Base-by-base conservation (phyloP, 495 filamentous ascomycete genomes). In the Talaromyces ruber region DNA sequence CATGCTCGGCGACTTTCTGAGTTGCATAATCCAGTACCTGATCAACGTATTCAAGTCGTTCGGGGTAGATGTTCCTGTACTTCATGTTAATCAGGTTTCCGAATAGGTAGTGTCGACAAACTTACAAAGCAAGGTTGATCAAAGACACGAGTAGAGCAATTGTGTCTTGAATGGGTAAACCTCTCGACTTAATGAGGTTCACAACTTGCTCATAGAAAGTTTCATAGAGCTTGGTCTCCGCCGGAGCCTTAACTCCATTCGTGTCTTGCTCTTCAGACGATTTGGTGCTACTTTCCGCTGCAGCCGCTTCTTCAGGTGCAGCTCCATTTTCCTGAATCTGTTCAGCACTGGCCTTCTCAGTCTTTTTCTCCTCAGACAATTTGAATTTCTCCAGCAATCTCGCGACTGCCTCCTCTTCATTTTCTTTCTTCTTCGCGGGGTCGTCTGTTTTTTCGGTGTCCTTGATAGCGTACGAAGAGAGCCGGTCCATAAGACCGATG, bases 161-260 rank as follows among this genome's bases (percentile, higher is more conserved):
- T 22, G 89, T 96, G 72, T 98, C 94, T 72, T 96, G 91, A 59
- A 98, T 96, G 4, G 92, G 88, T 61, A 98, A 79, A 64, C 90
- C 86, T 67, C 97, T 92, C 18, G 88, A 87, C 72, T 90, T 91
- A 64, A 98, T 92, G 51, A 98, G 81, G 67, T 91, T 92, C 64
- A 92, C 87, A 58, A 98, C 95, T 69, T 98, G 94, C 53, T 95
- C 90, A 70, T 97, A 96, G 76, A 98, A 98, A 51, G 98, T 92
- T 74, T 97, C 92, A 74, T 97, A 98, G 9, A 98, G 83, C 72
- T 88, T 93, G 58, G 96, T 84, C 71, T 92, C 86, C 52, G 88
- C 83, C 56, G 56, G 70, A 66, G 18, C 58, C 53, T 58, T 67
- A 61, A 37, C 60, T 4, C 62, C 64, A 45, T 65, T 68, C 12